A percentile compares a stretch with the other conserved stretches of the same genome.
These are phyloP conservation scores for Penicillium lagena DNA, from an alignment of 495 filamentous ascomycete species.

Conservation along the genomic window DNA sequence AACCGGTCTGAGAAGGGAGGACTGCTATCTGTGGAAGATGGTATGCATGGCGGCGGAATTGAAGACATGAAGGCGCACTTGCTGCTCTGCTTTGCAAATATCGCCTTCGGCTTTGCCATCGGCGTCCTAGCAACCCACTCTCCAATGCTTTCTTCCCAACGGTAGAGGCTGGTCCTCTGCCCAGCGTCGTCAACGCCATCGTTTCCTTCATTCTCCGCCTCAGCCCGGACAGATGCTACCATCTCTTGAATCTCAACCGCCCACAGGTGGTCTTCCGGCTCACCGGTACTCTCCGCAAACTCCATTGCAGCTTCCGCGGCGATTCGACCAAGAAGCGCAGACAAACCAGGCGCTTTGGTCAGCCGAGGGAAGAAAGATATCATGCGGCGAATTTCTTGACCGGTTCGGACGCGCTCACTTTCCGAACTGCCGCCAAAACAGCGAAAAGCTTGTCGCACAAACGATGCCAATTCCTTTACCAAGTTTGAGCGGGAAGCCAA, in stretches of 20 bases:
- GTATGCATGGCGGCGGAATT: conserved; percentile 5
- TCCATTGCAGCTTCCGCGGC: conserved; percentile 42
- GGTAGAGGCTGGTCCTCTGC: conserved; percentile 26
- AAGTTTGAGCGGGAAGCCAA: conserved; percentile 25
- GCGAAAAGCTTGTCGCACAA: conserved; percentile 31
- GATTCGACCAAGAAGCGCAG: conserved; percentile 29
- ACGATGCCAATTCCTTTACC: conserved; percentile 30
- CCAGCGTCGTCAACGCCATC: conserved; percentile 10
- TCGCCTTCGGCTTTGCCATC: conserved; percentile 14
- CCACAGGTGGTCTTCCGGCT: conserved; percentile 44
- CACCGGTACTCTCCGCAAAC: conserved; percentile 37
- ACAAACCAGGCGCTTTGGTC: conserved; percentile 14
- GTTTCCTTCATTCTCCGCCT: too few species aligned
- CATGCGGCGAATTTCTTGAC: conserved; percentile 22
- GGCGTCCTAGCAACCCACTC: conserved; percentile 49
- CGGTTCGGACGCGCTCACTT: conserved; percentile 13
- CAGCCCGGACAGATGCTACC: conserved; percentile 1
- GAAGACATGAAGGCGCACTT: conserved; percentile 4
- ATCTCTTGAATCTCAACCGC: conserved; percentile 39
- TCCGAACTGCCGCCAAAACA: conserved; percentile 24
- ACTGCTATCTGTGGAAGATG: conserved; percentile 21
- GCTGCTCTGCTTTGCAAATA: neutral
- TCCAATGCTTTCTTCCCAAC: conserved; percentile 51
- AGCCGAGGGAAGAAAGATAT: conserved; percentile 23
- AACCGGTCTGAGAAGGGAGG: conserved; percentile 13